phyloP scores from a whole-genome alignment of 2,329 filamentous ascomycete species.

The Ophiostoma ips region DNA sequence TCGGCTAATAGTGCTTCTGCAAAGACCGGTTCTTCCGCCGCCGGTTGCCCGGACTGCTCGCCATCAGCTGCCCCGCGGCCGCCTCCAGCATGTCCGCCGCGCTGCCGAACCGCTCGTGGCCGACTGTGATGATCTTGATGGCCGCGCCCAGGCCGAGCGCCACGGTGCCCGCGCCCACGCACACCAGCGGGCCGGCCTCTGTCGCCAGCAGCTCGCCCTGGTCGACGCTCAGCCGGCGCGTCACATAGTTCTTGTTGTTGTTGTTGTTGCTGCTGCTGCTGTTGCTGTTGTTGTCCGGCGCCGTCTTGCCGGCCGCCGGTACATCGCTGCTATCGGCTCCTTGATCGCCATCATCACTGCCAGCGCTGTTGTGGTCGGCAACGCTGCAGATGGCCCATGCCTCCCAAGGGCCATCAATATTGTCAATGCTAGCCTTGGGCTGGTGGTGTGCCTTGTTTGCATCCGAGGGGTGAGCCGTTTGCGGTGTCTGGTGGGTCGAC shows the following conservation, averaged over 20 bases:
- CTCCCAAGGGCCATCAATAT: too few relatives aligned
- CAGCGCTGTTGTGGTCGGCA: conserved; percentile 27
- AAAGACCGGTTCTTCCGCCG: conserved; percentile 17
- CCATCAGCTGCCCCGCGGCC: conserved; percentile 17
- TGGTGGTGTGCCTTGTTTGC: not conserved
- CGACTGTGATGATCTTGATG: conserved; percentile 56
- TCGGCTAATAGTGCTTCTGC: not conserved
- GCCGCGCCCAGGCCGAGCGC: conserved; percentile 60
- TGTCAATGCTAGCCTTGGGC: too few relatives aligned
- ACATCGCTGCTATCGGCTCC: conserved; percentile 23
- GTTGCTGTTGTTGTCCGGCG: too few relatives aligned
- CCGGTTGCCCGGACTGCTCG: conserved; percentile 22
- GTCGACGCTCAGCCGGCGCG: conserved; percentile 28
- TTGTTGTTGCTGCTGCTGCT: not conserved
- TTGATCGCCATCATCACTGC: conserved; percentile 19
- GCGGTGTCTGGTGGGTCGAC: too few relatives aligned
- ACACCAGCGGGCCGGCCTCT: conserved; percentile 48
- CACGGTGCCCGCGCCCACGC: conserved; percentile 49
- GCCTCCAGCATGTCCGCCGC: conserved; percentile 20
- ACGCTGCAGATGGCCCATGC: conserved; percentile 38
- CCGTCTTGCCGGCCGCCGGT: too few relatives aligned
- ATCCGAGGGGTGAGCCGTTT: too few relatives aligned
- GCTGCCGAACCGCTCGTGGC: conserved; percentile 48
- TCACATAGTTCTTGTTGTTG: conserved; percentile 14
- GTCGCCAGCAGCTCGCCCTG: conserved; percentile 35